A percentile compares a stretch with the other conserved stretches of the same genome.
These are phyloP conservation scores for Aspergillus tanneri DNA, from an alignment of 2,329 filamentous ascomycete genomes.

Conservation along the genomic window DNA sequence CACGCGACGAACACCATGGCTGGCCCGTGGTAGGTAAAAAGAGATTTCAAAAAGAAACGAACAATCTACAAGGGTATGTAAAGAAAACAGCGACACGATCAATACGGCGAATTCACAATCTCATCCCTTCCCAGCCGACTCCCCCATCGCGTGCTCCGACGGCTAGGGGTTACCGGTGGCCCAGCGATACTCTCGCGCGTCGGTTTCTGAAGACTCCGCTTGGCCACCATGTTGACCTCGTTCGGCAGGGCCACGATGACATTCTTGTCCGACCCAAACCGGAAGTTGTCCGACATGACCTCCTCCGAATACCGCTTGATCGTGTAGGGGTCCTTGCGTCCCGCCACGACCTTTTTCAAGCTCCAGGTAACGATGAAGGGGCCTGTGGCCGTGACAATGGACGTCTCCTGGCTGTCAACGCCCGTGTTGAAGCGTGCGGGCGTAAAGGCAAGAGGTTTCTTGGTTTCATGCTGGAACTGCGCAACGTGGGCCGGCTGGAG, in stretches of 20 bases:
- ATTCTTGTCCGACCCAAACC: constrained; percentile 94
- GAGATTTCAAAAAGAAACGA: constrained; percentile 5
- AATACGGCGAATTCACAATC: constrained; percentile 74
- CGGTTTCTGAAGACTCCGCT: constrained; percentile 78
- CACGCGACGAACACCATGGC: too few species aligned
- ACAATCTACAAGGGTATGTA: too few species aligned
- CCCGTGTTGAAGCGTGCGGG: constrained; percentile 92
- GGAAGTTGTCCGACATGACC: constrained; percentile 98
- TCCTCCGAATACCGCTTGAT: constrained; percentile 96
- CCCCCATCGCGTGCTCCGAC: constrained; percentile 36
- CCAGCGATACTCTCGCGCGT: constrained; percentile 87
- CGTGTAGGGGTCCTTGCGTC: constrained; percentile 82
- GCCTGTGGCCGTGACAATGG: constrained; percentile 93
- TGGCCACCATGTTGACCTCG: constrained; percentile 96
- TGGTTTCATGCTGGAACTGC: constrained; percentile 96
- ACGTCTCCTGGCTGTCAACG: constrained; percentile 76
- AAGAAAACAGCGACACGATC: constrained; percentile 13
- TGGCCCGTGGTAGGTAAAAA: constrained; percentile 6
- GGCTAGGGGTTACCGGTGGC: constrained; percentile 50
- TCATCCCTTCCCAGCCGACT: constrained; percentile 69
- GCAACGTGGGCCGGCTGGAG: constrained; percentile 90
- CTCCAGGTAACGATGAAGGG: constrained; percentile 98
- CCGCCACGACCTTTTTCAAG: constrained; percentile 80
- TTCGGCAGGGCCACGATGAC: constrained; percentile 96
- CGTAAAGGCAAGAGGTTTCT: constrained; percentile 81